Conservation (phyloP, 257 asterid species). For the Nicotiana undulata region DNA sequence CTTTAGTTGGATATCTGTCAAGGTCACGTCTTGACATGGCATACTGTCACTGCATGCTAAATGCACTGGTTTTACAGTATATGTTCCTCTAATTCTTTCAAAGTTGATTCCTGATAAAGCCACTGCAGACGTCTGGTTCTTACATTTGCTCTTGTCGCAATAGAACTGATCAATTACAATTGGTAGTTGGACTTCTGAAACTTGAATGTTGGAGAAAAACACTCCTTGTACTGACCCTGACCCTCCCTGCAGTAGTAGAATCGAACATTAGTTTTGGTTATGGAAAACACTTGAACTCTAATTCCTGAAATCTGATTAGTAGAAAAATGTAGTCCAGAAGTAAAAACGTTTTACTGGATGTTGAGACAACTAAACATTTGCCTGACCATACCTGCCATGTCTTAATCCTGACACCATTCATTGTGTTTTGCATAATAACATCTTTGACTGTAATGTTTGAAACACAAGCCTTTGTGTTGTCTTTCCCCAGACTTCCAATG, state of each 20-base stretch:
- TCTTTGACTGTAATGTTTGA: conserved; percentile 76
- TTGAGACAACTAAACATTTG: neutral
- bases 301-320: neutral
- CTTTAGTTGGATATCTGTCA: conserved; percentile 46
- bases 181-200: conserved; percentile 73
- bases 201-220: conserved; percentile 74
- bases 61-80: conserved; percentile 87
- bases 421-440: conserved; percentile 48
- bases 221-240: conserved; percentile 74
- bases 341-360: neutral
- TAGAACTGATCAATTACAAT: conserved; percentile 86
- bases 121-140: conserved; percentile 73
- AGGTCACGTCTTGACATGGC: conserved; percentile 74
- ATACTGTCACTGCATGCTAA: conserved; percentile 76
- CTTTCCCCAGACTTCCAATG: conserved; percentile 82
- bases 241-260: conserved; percentile 58
- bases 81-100: conserved; percentile 69
- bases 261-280: neutral
- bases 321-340: neutral
- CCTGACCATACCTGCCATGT: conserved; percentile 67
- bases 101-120: conserved; percentile 74
- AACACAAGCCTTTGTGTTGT: conserved; percentile 75
- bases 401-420: conserved; percentile 75
- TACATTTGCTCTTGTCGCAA: conserved; percentile 68
- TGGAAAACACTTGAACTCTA: neutral